Conservation (phyloP, 805 yeast species). For the Candida silvatica region DNA sequence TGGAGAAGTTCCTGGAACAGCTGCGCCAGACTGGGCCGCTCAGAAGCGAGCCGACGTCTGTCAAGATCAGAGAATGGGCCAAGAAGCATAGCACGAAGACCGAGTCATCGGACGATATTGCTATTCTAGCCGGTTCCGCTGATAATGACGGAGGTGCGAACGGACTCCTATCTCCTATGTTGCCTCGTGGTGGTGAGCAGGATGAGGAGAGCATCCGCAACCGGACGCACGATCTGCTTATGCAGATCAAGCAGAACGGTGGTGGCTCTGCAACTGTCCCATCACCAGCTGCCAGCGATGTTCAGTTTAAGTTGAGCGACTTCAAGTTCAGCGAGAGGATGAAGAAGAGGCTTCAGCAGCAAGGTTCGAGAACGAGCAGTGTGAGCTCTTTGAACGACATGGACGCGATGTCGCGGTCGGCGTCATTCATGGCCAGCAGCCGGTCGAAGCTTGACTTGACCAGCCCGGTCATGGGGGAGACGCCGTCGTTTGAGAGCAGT, state of each 20-base stretch:
- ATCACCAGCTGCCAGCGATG: constrained; percentile 7
- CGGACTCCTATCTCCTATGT: too few species aligned
- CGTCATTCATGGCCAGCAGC: constrained; percentile 9
- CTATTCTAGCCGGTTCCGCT: background rate
- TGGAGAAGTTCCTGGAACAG: constrained; percentile 82
- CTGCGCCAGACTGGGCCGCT: constrained; percentile 80
- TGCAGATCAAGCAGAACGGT: constrained; percentile 14
- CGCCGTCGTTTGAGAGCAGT: background rate
- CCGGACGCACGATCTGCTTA: constrained; percentile 19
- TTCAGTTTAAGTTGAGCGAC: constrained; percentile 16
- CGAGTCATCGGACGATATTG: constrained; percentile 2
- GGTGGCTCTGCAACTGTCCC: background rate
- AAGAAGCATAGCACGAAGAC: constrained; percentile 36
- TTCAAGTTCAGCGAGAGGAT: constrained; percentile 23
- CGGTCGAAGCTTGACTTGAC: constrained; percentile 7
- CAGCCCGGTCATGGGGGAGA: constrained; percentile 11
- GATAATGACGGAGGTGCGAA: constrained; percentile 11
- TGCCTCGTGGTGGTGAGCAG: constrained; percentile 4
- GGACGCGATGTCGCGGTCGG: constrained; percentile 15
- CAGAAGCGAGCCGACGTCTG: constrained; percentile 69
- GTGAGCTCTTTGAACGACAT: constrained; percentile 12
- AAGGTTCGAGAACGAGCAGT: constrained; percentile 4
- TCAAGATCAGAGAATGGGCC: constrained; percentile 72
- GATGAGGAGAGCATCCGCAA: constrained; percentile 18
- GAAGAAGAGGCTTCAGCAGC: constrained; percentile 18